Evolutionary conservation across 768 basidiomycete genomes (phyloP).

Genomic region (Lactarius deliciosus): DNA sequence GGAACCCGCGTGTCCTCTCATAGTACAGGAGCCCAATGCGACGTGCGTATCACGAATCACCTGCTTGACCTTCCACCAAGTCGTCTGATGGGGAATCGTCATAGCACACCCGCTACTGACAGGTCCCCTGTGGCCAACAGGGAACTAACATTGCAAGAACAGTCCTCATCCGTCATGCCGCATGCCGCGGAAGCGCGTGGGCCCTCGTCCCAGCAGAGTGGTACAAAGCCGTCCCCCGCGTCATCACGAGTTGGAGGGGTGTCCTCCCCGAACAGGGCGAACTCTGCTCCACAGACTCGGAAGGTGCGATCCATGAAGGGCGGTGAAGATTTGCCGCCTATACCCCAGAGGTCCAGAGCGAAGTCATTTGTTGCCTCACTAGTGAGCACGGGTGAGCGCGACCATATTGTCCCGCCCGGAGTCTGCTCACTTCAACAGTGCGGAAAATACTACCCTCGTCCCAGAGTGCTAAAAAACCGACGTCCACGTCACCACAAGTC

Average conservation of each 20-base stretch:
- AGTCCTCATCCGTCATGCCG: not conserved
- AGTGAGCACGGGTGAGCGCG: not conserved
- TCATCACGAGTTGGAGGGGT: not conserved
- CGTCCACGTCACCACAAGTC: too few species aligned
- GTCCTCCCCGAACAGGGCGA: not conserved
- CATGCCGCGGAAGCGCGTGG: not conserved
- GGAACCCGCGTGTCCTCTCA: not conserved
- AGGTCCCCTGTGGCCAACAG: not conserved
- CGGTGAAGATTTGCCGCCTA: not conserved
- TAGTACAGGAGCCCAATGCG: not conserved
- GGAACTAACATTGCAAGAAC: not conserved
- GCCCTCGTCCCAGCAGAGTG: not conserved
- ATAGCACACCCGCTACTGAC: too few species aligned
- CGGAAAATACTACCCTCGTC: not conserved
- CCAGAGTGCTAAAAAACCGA: too few species aligned
- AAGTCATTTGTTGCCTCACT: not conserved
- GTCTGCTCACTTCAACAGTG: not conserved
- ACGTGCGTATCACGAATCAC: not conserved
- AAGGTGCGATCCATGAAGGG: not conserved
- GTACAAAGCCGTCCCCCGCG: not conserved
- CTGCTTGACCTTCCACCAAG: not conserved
- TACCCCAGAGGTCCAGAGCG: not conserved
- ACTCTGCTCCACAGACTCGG: not conserved
- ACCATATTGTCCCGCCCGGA: not conserved
- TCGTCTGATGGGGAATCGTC: not conserved